These are phyloP conservation scores for Bruguiera gymnorhiza DNA, from an alignment of 345 rosid species.

Conservation along the genomic window DNA sequence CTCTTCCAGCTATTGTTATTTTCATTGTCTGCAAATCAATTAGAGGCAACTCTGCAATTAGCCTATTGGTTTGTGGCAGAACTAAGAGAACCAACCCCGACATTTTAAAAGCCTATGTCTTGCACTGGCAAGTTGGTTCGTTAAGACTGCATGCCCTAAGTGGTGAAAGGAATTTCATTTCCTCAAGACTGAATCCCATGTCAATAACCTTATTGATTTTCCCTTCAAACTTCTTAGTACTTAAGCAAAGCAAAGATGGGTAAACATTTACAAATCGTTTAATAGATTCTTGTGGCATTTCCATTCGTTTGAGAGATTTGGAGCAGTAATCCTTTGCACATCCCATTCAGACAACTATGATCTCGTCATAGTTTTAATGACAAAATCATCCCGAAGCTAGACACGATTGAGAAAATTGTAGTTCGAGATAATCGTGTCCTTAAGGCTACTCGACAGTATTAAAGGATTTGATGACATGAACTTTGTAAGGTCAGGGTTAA, in stretches of 20 bases:
- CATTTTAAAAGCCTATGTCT: conserved; percentile 40
- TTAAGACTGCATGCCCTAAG: no score
- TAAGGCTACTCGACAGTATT: conserved; percentile 16
- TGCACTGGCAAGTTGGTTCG: conserved; percentile 37
- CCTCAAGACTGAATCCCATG: no score
- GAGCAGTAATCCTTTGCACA: not conserved
- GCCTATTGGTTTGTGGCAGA: no score
- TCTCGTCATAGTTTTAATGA: conserved; percentile 33
- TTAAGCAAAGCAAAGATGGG: no score
- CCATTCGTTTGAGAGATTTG: not conserved
- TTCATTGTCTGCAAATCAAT: no score
- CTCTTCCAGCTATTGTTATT: no score
- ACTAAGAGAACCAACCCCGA: conserved; percentile 66
- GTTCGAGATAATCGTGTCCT: no score
- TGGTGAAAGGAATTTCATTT: no score
- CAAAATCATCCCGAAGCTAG: conserved; percentile 26
- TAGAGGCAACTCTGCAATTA: no score
- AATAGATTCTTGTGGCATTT: not conserved
- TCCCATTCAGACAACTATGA: not conserved
- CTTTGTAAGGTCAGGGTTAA: conserved; percentile 28
- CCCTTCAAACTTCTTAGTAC: no score
- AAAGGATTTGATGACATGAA: conserved; percentile 31
- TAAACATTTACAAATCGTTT: no score
- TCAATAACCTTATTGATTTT: no score
- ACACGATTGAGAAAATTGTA: not conserved